Percentiles rank a stretch among this genome's conserved stretches.
Conservation (phyloP, 257 asterid species). For the Nicotiana tabacum region DNA sequence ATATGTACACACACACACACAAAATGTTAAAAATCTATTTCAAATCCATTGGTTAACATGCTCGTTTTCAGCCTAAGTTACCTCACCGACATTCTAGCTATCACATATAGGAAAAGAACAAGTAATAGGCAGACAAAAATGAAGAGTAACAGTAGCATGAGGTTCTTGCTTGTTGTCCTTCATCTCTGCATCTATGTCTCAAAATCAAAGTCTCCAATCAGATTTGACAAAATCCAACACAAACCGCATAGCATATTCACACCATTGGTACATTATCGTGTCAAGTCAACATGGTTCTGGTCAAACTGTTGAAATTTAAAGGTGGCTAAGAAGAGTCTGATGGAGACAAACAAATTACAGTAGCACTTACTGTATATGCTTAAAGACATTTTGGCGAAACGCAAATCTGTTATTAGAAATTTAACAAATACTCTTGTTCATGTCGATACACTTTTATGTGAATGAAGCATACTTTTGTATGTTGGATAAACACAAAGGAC, state of each 20-base stretch:
- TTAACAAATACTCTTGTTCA: not conserved
- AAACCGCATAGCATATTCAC: not conserved
- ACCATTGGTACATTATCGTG: not conserved
- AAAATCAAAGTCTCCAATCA: not conserved
- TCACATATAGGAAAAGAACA: not conserved
- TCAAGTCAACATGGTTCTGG: not conserved
- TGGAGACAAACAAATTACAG: not conserved
- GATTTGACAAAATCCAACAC: not conserved
- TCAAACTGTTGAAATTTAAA: not conserved
- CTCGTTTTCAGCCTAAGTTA: not conserved
- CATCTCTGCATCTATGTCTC: not conserved
- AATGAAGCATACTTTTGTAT: not conserved
- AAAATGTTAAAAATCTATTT: not conserved
- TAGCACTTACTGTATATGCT: not conserved
- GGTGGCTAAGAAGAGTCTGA: not conserved
- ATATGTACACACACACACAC: too few relatives aligned
- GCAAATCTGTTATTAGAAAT: not conserved
- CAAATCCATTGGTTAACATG: not conserved
- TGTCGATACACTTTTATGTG: not conserved
- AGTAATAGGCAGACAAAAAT: not conserved
- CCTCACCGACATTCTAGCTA: not conserved
- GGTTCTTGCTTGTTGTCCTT: not conserved
- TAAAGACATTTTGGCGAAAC: not conserved
- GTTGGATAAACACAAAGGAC: not conserved
- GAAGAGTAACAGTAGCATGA: not conserved